Base-by-base conservation (phyloP, 768 basidiomycete species). In the Tremella yokohamensis region DNA sequence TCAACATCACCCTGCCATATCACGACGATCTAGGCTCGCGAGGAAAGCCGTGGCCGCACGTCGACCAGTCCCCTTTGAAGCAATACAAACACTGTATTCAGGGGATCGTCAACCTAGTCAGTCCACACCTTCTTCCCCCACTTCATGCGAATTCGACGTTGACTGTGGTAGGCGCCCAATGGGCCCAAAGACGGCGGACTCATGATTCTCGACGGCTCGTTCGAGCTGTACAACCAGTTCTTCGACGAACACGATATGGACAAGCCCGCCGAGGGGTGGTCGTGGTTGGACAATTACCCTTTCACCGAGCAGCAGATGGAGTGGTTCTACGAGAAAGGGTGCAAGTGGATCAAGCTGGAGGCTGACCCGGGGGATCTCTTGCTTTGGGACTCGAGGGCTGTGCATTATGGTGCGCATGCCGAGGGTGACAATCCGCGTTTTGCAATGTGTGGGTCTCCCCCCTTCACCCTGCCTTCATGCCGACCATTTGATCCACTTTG, bases 101-200 rank as follows among this genome's bases (percentile, higher is more conserved):
- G 51, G 72, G 72, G 34, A 71, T 74, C 44, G 56, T 66, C 37
- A 73, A 73, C 42, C 58, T 69, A 15, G 60, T 67, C 37, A 40
- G 58, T 60, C 8, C 49, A 50, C 19, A 11, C 47, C 20, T 22
- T 11, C 12, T 9, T 48, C 20, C 13, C 19, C 20, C 20, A 20
- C 8, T 25, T 9, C 42, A 67, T 60, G 42, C 8, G 15, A 15
- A 16, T n/a, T 6, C 22, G n/a, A 6, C 6, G 42, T 15, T 45
- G 42, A 45, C 60, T 53, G n/a, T 50, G 58, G 15, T 15, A 54
- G 50, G 54, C 55, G 13, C n/a, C n/a, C 7, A 77, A 76, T 58
- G 78, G 76, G 3, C 70, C 71, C 1, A 60, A 74, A 34, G 78
- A 79, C 45, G 78, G 78, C 24, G 77, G 78, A 8, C 64, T 79